Conservation (phyloP, 2,329 filamentous ascomycete species). For the Aspergillus neotritici region DNA sequence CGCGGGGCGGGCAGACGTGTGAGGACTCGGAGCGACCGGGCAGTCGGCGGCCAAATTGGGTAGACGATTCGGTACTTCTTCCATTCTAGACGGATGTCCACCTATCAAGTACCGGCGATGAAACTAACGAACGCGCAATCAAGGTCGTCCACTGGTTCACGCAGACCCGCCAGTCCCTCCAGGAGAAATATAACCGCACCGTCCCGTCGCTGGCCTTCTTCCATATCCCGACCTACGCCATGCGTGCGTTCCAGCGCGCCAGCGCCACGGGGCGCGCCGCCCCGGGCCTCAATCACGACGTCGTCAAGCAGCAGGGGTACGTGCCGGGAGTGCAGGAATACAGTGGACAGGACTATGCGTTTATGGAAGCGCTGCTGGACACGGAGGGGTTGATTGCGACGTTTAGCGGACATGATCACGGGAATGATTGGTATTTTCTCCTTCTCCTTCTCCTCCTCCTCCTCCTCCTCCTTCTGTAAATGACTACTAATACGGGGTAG, state of each 20-base stretch:
- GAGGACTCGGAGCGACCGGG: conserved; percentile 27
- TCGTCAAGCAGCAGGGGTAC: conserved; percentile 18
- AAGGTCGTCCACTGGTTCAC: conserved; percentile 43
- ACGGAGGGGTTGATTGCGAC: conserved; percentile 53
- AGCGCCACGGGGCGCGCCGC: conserved; percentile 41
- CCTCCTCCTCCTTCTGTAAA: background rate
- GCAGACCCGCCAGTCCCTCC: conserved; percentile 26
- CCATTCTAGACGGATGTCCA: background rate
- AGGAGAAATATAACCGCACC: conserved; percentile 22
- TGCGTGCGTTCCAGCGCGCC: conserved; percentile 38
- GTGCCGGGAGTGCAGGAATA: conserved; percentile 23
- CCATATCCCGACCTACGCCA: conserved; percentile 48
- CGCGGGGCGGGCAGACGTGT: conserved; percentile 52
- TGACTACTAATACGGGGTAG: conserved; percentile 4
- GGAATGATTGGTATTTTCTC: conserved; percentile 53
- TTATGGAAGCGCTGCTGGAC: conserved; percentile 57
- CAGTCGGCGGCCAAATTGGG: conserved; percentile 40
- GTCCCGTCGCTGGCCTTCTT: conserved; percentile 52
- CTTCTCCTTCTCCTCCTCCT: conserved; percentile 33
- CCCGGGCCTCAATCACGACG: conserved; percentile 45
- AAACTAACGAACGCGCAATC: background rate
- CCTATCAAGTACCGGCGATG: too few relatives aligned
- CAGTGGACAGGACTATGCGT: conserved; percentile 50
- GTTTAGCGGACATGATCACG: conserved; percentile 64
- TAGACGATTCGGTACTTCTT: conserved; percentile 33